phyloP scores from a whole-genome alignment of 2,329 filamentous ascomycete genomes.

The Fusarium coicis region DNA sequence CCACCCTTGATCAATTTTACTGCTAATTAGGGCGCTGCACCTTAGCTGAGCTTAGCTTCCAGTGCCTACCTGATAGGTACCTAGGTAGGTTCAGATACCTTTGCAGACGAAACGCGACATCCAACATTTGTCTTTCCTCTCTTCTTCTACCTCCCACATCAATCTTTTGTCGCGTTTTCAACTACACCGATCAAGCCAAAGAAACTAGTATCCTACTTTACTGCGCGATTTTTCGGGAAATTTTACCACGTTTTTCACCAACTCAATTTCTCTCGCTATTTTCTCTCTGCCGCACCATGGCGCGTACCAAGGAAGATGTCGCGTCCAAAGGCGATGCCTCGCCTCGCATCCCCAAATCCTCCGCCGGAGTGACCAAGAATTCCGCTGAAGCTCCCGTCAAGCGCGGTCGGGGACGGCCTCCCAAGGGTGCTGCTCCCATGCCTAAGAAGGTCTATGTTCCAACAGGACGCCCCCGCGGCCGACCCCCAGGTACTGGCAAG shows the following conservation, averaged over 20 bases:
- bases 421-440: conserved; percentile 46
- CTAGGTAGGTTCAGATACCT: background rate
- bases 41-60: background rate
- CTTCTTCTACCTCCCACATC: conserved; percentile 18
- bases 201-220: background rate
- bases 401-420: conserved; percentile 55
- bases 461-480: conserved; percentile 59
- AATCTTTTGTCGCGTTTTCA: conserved; percentile 1
- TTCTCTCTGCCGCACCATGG: conserved; percentile 39
- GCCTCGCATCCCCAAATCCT: conserved; percentile 43
- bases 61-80: too few relatives aligned
- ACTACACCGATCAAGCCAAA: background rate
- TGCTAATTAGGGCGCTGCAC: background rate
- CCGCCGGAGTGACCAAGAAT: conserved; percentile 53
- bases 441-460: conserved; percentile 48
- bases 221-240: conserved; percentile 17
- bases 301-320: conserved; percentile 48
- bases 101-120: conserved; percentile 11
- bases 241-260: conserved; percentile 1
- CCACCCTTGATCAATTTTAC: conserved; percentile 25
- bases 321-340: conserved; percentile 31
- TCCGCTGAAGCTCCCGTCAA: conserved; percentile 53
- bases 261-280: background rate
- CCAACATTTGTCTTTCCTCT: conserved; percentile 5
- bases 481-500: conserved; percentile 56